Conservation (phyloP, 257 asterid species). For the Osmanthus fragrans region DNA sequence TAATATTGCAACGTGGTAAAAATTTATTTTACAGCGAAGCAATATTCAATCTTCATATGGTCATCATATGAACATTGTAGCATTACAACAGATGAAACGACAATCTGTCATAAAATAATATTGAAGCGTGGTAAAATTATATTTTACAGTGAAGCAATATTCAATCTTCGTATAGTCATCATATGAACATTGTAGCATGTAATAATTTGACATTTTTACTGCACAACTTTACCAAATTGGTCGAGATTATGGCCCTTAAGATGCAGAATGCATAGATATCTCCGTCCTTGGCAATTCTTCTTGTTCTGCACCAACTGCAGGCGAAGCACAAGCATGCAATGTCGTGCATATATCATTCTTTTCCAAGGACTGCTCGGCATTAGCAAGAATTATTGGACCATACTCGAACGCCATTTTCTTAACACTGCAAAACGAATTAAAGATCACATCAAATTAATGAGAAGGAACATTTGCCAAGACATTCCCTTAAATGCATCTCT, state of each 20-base stretch:
- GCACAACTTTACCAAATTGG: background rate
- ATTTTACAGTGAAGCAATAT: conserved; percentile 22
- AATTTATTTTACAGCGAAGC: conserved; percentile 23
- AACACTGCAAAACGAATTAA: conserved; percentile 54
- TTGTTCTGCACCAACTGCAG: conserved; percentile 22
- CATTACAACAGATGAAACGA: background rate
- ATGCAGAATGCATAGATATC: conserved; percentile 50
- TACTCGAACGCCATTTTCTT: conserved; percentile 85
- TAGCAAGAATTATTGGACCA: conserved; percentile 65
- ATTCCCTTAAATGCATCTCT: background rate
- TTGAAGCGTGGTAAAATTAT: background rate
- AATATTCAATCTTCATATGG: background rate
- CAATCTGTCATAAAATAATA: background rate
- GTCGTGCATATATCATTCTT: conserved; percentile 57
- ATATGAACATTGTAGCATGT: background rate
- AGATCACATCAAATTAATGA: background rate
- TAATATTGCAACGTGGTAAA: background rate
- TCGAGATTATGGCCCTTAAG: conserved; percentile 27
- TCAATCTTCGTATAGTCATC: background rate
- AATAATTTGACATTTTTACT: background rate
- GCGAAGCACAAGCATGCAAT: conserved; percentile 67
- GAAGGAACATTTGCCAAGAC: background rate
- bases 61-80: background rate
- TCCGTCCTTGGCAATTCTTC: conserved; percentile 20
- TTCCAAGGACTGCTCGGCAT: conserved; percentile 81